Conservation (phyloP, 2,329 filamentous ascomycete species). For the Parafenestella ontariensis region DNA sequence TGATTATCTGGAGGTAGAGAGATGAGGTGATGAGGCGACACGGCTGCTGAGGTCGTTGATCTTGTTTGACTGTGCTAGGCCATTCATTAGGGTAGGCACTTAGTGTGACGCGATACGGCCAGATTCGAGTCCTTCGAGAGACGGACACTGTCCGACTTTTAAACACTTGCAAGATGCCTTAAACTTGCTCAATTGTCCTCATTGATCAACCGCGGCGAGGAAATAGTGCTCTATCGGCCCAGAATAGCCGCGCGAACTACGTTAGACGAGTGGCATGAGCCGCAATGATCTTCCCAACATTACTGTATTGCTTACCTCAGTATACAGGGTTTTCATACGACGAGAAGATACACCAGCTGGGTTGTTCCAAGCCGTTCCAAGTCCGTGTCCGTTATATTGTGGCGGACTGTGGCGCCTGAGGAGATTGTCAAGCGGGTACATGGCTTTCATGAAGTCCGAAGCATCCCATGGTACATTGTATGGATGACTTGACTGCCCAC, state of each 20-base stretch:
- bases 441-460: too few species aligned
- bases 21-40: neutral
- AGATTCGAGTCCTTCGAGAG: neutral
- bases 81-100: neutral
- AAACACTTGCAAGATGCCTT: neutral
- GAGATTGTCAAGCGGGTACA: too few species aligned
- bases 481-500: too few species aligned
- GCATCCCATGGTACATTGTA: too few species aligned
- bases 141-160: neutral
- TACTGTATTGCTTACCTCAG: neutral
- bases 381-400: neutral
- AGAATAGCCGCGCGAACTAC: neutral
- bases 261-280: neutral
- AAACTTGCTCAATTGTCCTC: constrained; percentile 1
- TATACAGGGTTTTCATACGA: neutral
- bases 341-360: neutral
- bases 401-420: neutral
- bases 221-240: neutral
- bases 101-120: neutral
- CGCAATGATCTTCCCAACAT: neutral
- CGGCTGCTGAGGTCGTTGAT: neutral
- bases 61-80: neutral
- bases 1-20: neutral
- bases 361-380: neutral
- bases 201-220: neutral